Evolutionary conservation across 2,329 filamentous ascomycete genomes (phyloP), one percentile per base, ranked within the genome.

Genomic region (Penicillium sp.): DNA sequence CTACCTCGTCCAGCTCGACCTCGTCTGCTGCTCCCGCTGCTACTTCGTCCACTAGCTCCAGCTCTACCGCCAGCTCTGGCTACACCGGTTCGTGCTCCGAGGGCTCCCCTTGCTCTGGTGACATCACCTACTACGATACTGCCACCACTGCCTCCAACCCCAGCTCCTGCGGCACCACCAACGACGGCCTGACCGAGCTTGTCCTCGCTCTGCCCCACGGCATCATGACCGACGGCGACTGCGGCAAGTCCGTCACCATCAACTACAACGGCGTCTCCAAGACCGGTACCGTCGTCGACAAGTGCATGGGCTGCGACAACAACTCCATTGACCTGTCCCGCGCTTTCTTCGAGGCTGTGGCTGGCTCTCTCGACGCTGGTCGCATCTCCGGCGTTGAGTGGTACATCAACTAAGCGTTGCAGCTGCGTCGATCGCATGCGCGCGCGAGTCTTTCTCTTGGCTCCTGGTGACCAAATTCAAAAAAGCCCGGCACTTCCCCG

Each of bases 41-140:
- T 3, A 47, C 52, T 28, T 25, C 53, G 15, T 31, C 54, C 22
- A 37, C 63, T 11, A 50, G 43, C 59, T 22, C 63, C 43, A 64
- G 31, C 22, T 59, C 56, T 42, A 12, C 50, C 50, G 11, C 55
- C 53, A 59, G 60, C 65, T 63, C 63, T 47, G 54, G 64, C 61
- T 63, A 63, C 66, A 51, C 54, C 50, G 70, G 71, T 43, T 34
- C 59, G 65, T 71, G 73, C 67, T 64, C 67, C 22, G 42, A 67
- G 57, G 39, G 59, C 57, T 59, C 69, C 43, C 68, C 71, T 35
- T 74, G 69, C 68, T 70, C 72, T 0, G 91, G 90, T 62, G 84
- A 92, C 52, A 82, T 91, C 66, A 95, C 91, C 60, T 93, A 86
- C 81, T 96, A 90, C 79, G 78, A 81, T 42, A 80, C 89, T 50